These are phyloP conservation scores for Chlorella vulgaris DNA, from an alignment of 139 green algal species.

Conservation along the genomic window DNA sequence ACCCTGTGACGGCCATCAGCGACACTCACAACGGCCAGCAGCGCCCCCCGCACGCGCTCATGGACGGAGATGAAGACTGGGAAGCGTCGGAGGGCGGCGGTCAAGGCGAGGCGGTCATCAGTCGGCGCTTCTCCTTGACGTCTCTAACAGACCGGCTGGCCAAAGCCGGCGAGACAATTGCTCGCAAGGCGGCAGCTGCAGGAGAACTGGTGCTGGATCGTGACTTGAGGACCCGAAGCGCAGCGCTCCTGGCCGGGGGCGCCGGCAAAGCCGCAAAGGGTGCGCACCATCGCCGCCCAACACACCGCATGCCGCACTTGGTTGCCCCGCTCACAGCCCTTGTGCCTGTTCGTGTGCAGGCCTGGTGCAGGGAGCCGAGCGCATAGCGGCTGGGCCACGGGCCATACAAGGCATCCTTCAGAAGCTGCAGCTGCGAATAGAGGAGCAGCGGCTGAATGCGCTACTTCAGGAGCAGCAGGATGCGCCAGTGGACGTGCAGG, in stretches of 20 bases:
- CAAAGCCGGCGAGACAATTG: conserved; percentile 5
- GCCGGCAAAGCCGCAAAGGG: not conserved
- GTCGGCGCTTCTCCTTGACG: conserved; percentile 7
- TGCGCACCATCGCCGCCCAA: not conserved
- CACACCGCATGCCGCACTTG: not conserved
- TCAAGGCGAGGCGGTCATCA: no score
- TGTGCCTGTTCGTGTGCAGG: conserved; percentile 32
- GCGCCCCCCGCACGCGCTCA: no score
- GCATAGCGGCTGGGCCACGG: conserved; percentile 33
- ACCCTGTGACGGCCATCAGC: no score
- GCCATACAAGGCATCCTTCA: conserved; percentile 44
- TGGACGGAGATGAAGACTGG: no score
- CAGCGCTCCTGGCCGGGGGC: not conserved
- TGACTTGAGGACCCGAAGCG: not conserved
- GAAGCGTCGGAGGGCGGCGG: no score
- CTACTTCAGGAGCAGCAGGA: conserved; percentile 56
- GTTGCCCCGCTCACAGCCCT: no score
- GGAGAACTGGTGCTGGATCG: not conserved
- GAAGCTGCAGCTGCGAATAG: conserved; percentile 50
- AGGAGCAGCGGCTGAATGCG: conserved; percentile 51
- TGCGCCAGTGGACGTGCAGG: conserved; percentile 63
- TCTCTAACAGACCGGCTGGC: not conserved
- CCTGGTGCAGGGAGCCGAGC: conserved; percentile 38
- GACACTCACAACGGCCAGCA: no score
- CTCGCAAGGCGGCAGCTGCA: conserved; percentile 20